Base-by-base conservation (phyloP, 495 filamentous ascomycete species). In the Viridothelium virens region DNA sequence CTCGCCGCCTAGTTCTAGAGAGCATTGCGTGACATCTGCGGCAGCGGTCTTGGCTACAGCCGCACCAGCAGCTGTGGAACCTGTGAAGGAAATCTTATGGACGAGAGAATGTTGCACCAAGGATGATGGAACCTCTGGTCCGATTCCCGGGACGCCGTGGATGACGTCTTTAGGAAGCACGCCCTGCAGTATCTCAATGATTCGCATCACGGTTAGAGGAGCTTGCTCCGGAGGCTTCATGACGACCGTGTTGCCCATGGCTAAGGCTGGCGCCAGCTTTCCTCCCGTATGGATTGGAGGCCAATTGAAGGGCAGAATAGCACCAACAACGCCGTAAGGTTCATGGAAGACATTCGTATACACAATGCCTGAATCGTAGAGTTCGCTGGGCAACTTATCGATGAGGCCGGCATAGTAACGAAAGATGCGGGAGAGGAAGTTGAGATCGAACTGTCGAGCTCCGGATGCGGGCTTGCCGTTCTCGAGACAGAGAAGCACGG, bases 401-500 rank as follows among this genome's bases (percentile, higher is more conserved):
- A 62, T 62, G 2, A 71, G 56, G 3, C 48, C 36, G 2, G 50
- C 70, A 38, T 67, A 73, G 65, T 69, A 73, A 14, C 66, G 47
- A 53, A 73, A 71, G 9, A 68, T 56, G 11, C 59, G 37, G 11
- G 67, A 46, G 50, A 73, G 38, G 62, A 65, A 65, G n/a, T 56
- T 67, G 2, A 69, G 18, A 48, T 73, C 70, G 37, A 61, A 56
- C 48, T 11, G 9, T 14, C 64, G 59, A 1, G 70, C 71, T 38
- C 67, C 71, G 16, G 38, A 18, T 34, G 46, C 56, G 11, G 71
- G 70, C 48, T 73, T 73, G 39, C 71, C 71, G 37, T 73, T 73
- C 59, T 73, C 71, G 39, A 71, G 67, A 33, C 70, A 71, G 14
- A 71, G 62, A 18, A 73, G 59, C 16, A 53, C 61, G 10, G 69